phyloP scores from a whole-genome alignment of 805 yeast genomes.

The Yarrowia sp. region DNA sequence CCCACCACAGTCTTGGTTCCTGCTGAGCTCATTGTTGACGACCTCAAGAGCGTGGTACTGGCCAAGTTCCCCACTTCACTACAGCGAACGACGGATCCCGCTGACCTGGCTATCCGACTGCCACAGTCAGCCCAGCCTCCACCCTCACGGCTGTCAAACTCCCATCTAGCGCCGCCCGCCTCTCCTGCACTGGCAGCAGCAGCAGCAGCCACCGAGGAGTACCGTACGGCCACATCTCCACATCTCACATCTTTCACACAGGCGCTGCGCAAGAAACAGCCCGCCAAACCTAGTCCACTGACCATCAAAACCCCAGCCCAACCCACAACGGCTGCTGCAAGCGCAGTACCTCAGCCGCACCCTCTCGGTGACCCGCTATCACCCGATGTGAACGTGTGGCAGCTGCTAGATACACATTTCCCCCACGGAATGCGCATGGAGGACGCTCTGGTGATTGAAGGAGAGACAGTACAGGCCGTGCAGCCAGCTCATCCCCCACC shows the following conservation, averaged over 20 bases:
- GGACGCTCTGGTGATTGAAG: slow-evolving; percentile 69
- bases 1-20: slow-evolving; percentile 75
- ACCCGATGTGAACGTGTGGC: slow-evolving; percentile 69
- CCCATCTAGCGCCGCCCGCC: slow-evolving; percentile 6
- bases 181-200: slow-evolving; percentile 32
- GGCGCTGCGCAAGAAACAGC: slow-evolving; percentile 24
- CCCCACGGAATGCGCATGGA: slow-evolving; percentile 72
- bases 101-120: slow-evolving; percentile 57
- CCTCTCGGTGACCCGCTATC: slow-evolving; percentile 50
- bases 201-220: slow-evolving; percentile 20
- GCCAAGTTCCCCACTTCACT: slow-evolving; percentile 72
- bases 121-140: slow-evolving; percentile 21
- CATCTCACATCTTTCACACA: slow-evolving; percentile 28
- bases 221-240: slow-evolving; percentile 13
- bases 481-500: background rate
- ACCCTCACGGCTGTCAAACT: slow-evolving; percentile 9
- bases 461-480: slow-evolving; percentile 46
- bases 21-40: slow-evolving; percentile 76
- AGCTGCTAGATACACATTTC: slow-evolving; percentile 62
- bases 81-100: slow-evolving; percentile 68
- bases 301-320: slow-evolving; percentile 33
- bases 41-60: slow-evolving; percentile 70
- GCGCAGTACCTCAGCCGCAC: slow-evolving; percentile 24
- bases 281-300: slow-evolving; percentile 30
- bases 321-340: background rate